Evolutionary conservation across 306 rosid species (phyloP).

Genomic region (Dalbergia oliveri): DNA sequence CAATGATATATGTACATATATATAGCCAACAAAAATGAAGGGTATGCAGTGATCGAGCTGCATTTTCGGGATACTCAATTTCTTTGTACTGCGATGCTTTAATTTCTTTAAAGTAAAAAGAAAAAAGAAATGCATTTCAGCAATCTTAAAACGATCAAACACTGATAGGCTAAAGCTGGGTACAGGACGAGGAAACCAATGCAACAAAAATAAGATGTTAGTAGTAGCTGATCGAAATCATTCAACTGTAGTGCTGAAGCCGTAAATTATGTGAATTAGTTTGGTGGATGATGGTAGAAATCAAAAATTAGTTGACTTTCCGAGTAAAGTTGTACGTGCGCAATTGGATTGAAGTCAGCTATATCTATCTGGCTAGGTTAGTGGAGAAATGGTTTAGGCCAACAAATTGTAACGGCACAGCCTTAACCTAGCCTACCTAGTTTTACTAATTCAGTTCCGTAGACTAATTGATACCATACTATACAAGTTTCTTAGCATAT

Average conservation of each 20-base stretch:
- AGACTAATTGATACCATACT: background rate
- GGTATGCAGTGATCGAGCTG: background rate
- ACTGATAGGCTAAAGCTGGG: background rate
- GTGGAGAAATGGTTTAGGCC: conserved; percentile 36
- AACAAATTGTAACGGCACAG: conserved; percentile 30
- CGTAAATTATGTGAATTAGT: conserved; percentile 4
- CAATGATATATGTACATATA: background rate
- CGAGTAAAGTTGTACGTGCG: background rate
- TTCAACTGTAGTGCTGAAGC: conserved; percentile 27
- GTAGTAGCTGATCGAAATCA: conserved; percentile 47
- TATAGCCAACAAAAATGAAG: background rate
- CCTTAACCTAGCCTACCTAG: background rate
- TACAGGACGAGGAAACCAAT: background rate
- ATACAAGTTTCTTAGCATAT: background rate
- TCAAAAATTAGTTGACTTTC: conserved; percentile 40
- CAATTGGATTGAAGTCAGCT: background rate
- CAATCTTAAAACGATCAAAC: background rate
- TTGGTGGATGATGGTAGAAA: conserved; percentile 46
- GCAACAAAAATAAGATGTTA: background rate
- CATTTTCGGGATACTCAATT: background rate
- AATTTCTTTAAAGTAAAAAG: background rate
- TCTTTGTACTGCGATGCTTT: background rate
- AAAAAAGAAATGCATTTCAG: background rate
- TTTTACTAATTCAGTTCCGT: background rate
- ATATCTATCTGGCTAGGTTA: conserved; percentile 2